Base-by-base conservation (phyloP, 2,329 filamentous ascomycete genomes). In the Hypoxylon sp. region DNA sequence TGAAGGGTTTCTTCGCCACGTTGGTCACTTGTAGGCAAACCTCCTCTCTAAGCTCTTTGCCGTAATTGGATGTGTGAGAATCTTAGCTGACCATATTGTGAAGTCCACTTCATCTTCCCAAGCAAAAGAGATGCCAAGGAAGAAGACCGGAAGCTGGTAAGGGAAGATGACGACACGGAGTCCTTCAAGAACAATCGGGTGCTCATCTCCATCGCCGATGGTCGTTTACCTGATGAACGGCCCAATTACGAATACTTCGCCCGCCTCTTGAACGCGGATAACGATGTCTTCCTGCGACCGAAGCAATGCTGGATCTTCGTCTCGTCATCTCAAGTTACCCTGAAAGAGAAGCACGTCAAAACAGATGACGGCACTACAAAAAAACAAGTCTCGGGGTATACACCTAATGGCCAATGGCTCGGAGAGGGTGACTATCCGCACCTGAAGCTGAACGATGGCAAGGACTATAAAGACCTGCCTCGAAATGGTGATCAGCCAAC, bases 111-210 rank as follows among this genome's bases (percentile, higher is more conserved):
- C 74, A 84, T 91, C 69, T 90, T 91, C 73, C 82, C 83, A 6
- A 83, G 83, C 42, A 85, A 85, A 6, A 83, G 85, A 48, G 76
- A 81, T 63, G 83, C 86, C 57, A 86, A 88, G 77, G 87, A 89
- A 25, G 85, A 86, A 48, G 78, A 79, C 49, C 80, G 80, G 71
- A 81, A 81, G 30, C 67, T 74, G 6, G 68, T 76, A 27, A 79
- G 77, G 35, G 77, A 78, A 14, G 78, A 79, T 33, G 78, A 80
- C 20, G 85, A 84, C 75, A 83, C 78, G n/a, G 81, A 81, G 63
- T 90, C 88, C 6, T 89, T 91, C 82, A 90, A 90, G 79, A 86
- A 88, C 64, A 89, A 91, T 77, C 84, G 88, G 2, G 87, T 90
- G n/a, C 81, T 91, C 67, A 85, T 84, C 63, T 89, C 89, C 7